These are phyloP conservation scores for Elaeis oleifera DNA, from an alignment of 202 grass and related monocot genomes.

Conservation along the genomic window DNA sequence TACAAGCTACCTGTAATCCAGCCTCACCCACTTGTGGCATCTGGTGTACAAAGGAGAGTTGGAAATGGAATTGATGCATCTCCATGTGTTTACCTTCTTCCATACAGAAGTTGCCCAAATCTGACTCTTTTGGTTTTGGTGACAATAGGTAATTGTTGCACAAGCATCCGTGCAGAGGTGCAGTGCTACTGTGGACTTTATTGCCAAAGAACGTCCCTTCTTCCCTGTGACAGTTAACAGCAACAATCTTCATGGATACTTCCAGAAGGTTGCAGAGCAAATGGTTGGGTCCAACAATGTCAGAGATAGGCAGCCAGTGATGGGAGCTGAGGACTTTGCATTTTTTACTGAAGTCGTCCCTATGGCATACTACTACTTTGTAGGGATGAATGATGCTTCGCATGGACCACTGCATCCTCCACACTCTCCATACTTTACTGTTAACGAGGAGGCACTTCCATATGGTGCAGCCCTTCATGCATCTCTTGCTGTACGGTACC, in stretches of 20 bases:
- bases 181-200: background rate
- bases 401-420: background rate
- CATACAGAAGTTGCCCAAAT: background rate
- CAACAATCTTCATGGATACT: background rate
- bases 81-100: no score
- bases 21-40: no score
- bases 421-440: constrained; percentile 1
- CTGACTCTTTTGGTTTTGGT: background rate
- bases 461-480: constrained; percentile 18
- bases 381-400: background rate
- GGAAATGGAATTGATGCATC: no score
- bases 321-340: constrained; percentile 2
- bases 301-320: background rate
- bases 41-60: no score
- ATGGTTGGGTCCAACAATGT: background rate
- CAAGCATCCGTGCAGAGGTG: constrained; percentile 1
- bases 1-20: no score
- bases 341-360: background rate
- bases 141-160: background rate
- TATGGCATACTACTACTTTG: constrained; percentile 6
- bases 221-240: background rate
- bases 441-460: constrained; percentile 7
- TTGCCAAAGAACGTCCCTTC: background rate
- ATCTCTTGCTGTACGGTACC: constrained; percentile 8
- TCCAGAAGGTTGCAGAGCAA: background rate